Evolutionary conservation across 805 yeast genomes (phyloP).

Genomic region (Metschnikowia cubensis): DNA sequence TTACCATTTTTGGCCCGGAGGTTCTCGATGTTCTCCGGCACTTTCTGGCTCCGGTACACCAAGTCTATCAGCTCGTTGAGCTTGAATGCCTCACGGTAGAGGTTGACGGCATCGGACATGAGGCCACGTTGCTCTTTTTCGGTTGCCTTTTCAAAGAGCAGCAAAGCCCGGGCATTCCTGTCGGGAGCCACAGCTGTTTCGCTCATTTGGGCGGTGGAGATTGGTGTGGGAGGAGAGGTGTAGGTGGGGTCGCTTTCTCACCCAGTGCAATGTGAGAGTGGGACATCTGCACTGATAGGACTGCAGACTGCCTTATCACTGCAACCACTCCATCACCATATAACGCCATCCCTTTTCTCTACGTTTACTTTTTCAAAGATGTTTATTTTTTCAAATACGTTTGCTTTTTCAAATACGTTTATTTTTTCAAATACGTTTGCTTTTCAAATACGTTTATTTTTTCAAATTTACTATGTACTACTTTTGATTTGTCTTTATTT

Average conservation of each 20-base stretch:
- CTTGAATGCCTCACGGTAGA: slow-evolving; percentile 68
- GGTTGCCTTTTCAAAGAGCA: slow-evolving; percentile 64
- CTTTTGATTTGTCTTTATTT: no score
- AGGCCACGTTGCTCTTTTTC: slow-evolving; percentile 69
- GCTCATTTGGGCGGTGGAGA: background rate
- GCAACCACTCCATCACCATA: no score
- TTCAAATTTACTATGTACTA: no score
- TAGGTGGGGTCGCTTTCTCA: background rate
- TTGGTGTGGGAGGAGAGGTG: background rate
- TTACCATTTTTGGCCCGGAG: slow-evolving; percentile 24
- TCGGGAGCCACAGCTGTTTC: background rate
- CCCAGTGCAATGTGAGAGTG: background rate
- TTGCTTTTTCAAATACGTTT: no score
- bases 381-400: no score
- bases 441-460: no score
- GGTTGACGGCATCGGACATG: slow-evolving; percentile 76
- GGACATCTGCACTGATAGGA: no score
- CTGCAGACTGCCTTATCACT: no score
- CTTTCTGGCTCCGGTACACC: slow-evolving; percentile 55
- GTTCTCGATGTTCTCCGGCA: slow-evolving; percentile 34
- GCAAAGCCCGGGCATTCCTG: slow-evolving; percentile 45
- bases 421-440: no score
- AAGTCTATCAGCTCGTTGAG: slow-evolving; percentile 59
- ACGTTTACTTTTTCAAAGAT: no score
- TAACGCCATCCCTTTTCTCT: no score